Evolutionary conservation across 1,284 basidiomycete species (phyloP).

Genomic region (Neolentinus lepideus): DNA sequence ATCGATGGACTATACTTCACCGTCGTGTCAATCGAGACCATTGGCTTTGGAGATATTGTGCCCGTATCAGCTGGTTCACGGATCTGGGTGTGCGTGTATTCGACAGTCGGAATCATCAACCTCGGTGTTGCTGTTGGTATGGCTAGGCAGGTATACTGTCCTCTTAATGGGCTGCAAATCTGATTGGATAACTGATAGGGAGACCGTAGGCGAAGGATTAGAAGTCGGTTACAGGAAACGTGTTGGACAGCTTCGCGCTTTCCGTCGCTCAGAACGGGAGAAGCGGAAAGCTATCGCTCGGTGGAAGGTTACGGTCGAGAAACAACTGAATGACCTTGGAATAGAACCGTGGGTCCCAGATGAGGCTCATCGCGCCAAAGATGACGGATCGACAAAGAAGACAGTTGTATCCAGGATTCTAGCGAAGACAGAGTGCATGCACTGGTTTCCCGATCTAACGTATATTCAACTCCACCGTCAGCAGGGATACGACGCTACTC

Average conservation of each 20-base stretch:
- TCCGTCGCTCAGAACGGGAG: slow-evolving; percentile 29
- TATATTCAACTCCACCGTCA: slow-evolving; percentile 8
- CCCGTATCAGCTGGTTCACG: slow-evolving; percentile 42
- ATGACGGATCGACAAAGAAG: background rate
- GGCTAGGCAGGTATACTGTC: background rate
- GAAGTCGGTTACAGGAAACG: slow-evolving; percentile 55
- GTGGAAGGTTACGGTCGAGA: slow-evolving; percentile 52
- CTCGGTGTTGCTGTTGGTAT: slow-evolving; percentile 61
- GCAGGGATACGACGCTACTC: slow-evolving; percentile 5
- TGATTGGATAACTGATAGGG: slow-evolving; percentile 35
- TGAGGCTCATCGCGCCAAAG: background rate
- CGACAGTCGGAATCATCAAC: slow-evolving; percentile 52
- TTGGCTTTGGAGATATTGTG: slow-evolving; percentile 77
- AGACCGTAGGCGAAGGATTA: slow-evolving; percentile 65
- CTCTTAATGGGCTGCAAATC: background rate
- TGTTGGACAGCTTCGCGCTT: slow-evolving; percentile 30
- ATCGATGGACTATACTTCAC: slow-evolving; percentile 69
- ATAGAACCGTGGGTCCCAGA: slow-evolving; percentile 41
- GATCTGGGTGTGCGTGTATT: slow-evolving; percentile 52
- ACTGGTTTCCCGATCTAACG: slow-evolving; percentile 1
- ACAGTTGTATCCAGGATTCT: background rate
- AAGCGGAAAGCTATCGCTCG: slow-evolving; percentile 35
- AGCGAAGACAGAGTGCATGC: background rate
- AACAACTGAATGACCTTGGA: slow-evolving; percentile 42
- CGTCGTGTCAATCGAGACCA: slow-evolving; percentile 63